Base-by-base conservation (phyloP, 257 asterid species). In the Solanum boliviense region DNA sequence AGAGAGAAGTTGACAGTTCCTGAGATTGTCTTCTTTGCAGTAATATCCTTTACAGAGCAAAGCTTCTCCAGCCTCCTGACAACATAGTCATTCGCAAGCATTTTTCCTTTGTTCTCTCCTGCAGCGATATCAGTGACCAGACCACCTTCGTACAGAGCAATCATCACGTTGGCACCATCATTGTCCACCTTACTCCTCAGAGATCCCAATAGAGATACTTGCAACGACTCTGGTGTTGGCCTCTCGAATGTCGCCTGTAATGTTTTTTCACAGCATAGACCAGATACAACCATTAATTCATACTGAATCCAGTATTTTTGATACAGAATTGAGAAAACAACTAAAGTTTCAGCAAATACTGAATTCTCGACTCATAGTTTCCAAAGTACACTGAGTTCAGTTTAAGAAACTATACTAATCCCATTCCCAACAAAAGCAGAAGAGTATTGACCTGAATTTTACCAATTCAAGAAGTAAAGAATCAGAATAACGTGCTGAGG, bases 1-100 rank as follows among this genome's bases (percentile, higher is more conserved):
- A 96, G 92, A 1, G 94, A 44, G 36, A 96, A 96, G 41, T 48
- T 91, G 29, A 93, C 91, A 1, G 93, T 91, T 34, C 94, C 95
- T 0, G 96, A 75, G 39, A 93, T 10, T 0, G 92, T 87, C 73
- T 95, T 96, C 94, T 91, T 95, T 13, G 94, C 90, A 6, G 95
- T 62, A 13, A 91, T 70, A 75, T 96, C 98, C 88, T 92, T 94
- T 52, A 94, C 92, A 23, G 90, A 92, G 88, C 98, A 92, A 78
- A 95, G 92, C 92, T 95, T 96, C 8, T 93, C 96, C 12, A 96
- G 96, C 83, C 92, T 90, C 68, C 99, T 88, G 60, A 95, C 99
- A 1, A 96, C 96, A 3, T 91, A 95, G 89, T 96, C 98, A 85
- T 96, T 94, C 20, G 96, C 95, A 34, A 96, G 83, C 62, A 96